Base-by-base conservation (phyloP, 2,329 filamentous ascomycete species). In the Macroventuria anomochaeta region DNA sequence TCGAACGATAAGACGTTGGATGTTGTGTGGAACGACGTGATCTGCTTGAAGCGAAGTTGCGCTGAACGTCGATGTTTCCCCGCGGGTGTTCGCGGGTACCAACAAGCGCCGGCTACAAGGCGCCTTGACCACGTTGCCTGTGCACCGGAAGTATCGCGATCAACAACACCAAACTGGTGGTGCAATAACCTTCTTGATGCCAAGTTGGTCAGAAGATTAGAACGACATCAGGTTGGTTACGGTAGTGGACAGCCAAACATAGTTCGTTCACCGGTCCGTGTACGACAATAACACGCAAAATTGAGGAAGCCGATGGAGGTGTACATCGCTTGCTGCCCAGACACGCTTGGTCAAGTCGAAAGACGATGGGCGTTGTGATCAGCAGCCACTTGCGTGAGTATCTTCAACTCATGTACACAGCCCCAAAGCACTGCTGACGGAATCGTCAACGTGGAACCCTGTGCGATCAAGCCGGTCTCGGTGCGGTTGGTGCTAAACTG, bases 21-120 rank as follows among this genome's bases (percentile, higher is more conserved):
- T 12, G 38, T 21, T 20, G 23, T 36, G 46, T 53, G 38, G 47
- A 26, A 20, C 31, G 33, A 44, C 23, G 51, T 25, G 40, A 37
- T 50, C 21, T 41, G 29, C 26, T 36, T 40, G 15, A 37, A 40
- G 43, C 49, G 38, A 38, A 48, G 32, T 34, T 31, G 39, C 18
- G 46, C 17, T 52, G 37, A 7, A 28, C 17, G 37, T 26, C 18
- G 29, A 20, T 52, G 58, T 37, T 58, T 64, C 62, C 63, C 62
- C 62, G 62, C 60, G 62, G 61, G 26, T 34, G 17, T 12, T 26
- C 18, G 13, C 34, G 33, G 33, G n/a, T 37, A 38, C 13, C 25
- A 12, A 54, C 39, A 42, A 39, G 43, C 38, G 33, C 32, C 43
- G 15, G n/a, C 26, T 11, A 20, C 17, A 10, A 41, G 28, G 38